Evolutionary conservation across 371 early-diverging fungal species (phyloP).

Genomic region (Neoconidiobolus thromboides): DNA sequence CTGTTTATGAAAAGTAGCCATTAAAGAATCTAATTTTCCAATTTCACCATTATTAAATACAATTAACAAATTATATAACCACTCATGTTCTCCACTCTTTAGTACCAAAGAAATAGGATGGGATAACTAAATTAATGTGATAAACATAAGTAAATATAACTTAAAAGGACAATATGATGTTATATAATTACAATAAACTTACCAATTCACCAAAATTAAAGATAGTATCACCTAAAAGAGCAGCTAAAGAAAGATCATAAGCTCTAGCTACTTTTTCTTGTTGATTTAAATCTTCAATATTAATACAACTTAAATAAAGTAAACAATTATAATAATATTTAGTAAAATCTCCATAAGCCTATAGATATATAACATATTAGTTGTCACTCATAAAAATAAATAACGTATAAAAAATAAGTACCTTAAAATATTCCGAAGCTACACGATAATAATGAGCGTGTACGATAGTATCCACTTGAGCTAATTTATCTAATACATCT

Average conservation of each 20-base stretch:
- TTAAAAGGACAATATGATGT: neutral
- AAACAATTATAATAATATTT: conserved; percentile 89
- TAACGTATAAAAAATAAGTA: conserved; percentile 8
- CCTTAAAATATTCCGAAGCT: conserved; percentile 88
- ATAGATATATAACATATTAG: conserved; percentile 1
- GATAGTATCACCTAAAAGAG: conserved; percentile 81
- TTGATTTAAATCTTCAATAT: conserved; percentile 48
- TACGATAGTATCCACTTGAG: conserved; percentile 70
- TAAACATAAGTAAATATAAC: too few species aligned
- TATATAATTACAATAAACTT: conserved; percentile 9
- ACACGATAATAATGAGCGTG: conserved; percentile 88
- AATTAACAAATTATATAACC: conserved; percentile 67
- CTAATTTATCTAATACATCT: conserved; percentile 57
- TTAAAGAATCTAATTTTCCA: conserved; percentile 69
- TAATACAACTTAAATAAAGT: conserved; percentile 77
- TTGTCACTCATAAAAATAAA: neutral
- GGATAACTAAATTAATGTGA: conserved; percentile 43
- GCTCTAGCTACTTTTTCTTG: conserved; percentile 71
- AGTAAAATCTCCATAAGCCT: conserved; percentile 76
- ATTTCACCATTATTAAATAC: conserved; percentile 92
- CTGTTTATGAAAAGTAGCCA: conserved; percentile 48
- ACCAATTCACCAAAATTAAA: conserved; percentile 98
- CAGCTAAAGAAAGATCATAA: conserved; percentile 76
- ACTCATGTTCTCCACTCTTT: conserved; percentile 56
- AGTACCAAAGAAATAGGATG: conserved; percentile 82